Evolutionary conservation across 768 basidiomycete species (phyloP), one percentile per base, ranked within the genome.

Genomic region (Lentinus brumalis): DNA sequence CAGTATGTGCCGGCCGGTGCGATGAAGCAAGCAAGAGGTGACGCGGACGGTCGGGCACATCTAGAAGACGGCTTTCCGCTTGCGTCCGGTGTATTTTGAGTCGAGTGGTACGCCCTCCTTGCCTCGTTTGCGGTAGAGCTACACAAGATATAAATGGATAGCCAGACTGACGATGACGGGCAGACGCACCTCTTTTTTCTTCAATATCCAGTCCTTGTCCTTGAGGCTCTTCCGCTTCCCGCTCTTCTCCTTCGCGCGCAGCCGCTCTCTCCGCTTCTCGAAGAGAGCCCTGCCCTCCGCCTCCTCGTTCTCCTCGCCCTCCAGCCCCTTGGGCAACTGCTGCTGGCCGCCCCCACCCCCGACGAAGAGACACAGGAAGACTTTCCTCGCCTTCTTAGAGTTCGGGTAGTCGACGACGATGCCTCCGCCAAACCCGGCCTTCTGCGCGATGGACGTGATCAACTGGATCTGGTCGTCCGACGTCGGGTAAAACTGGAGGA

Each of bases 321-420:
- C 85, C 44, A 97, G 74, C 3, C 89, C 94, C 63, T 85, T 76
- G 14, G 94, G 96, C 12, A 96, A 70, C 68, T 83, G 82, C 52
- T 53, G 52, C 38, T 31, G 59, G 30, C 69, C 71, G 12, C 84
- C 86, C 11, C 89, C 91, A 16, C 86, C 82, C 32, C 96, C 97
- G 4, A 97, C 92, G 73, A 92, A 92, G 57, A 99, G 77, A 71
- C 95, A 96, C 60, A 99, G 70, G 73, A 95, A 99, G 59, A 98
- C 89, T 76, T 98, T 99, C 69, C 84, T 86, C 21, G 95, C 96
- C 74, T 96, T 99, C 69, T 91, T 92, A 0, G 94, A 96, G 75
- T 98, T 97, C 1, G 96, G 96, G 72, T 94, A 99, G 76, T 99
- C 97, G 41, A 99, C 92, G 26, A 98, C 91, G 39, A 99, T 75